A percentile compares a stretch with the other conserved stretches of the same genome.
phyloP scores from a whole-genome alignment of 345 rosid species.

The Citrus inodora region DNA sequence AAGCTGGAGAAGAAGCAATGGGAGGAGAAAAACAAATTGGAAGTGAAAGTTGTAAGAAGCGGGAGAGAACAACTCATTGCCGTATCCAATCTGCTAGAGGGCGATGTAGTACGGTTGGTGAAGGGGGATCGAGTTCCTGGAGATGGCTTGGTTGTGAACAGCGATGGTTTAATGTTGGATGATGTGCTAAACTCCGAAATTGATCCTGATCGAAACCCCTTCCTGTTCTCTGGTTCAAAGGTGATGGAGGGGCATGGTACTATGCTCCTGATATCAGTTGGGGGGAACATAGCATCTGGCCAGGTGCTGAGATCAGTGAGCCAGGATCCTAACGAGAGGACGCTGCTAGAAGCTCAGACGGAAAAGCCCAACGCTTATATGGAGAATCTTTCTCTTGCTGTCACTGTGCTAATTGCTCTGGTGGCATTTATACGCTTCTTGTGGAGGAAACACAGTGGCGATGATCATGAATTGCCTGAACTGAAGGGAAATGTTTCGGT shows the following conservation, averaged over 20 bases:
- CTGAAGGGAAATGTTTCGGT: constrained; percentile 16
- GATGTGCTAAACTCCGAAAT: constrained; percentile 3
- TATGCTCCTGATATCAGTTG: constrained; percentile 21
- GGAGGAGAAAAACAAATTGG: constrained; percentile 10
- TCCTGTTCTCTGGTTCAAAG: constrained; percentile 19
- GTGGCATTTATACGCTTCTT: constrained; percentile 7
- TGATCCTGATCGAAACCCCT: not conserved
- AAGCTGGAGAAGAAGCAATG: constrained; percentile 7
- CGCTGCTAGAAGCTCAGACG: constrained; percentile 16
- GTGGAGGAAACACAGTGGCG: not conserved
- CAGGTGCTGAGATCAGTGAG: not conserved
- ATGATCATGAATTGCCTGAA: constrained; percentile 13
- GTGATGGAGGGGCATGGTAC: constrained; percentile 14
- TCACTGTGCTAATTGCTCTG: constrained; percentile 13
- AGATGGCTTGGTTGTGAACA: constrained; percentile 23
- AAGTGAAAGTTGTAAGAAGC: constrained; percentile 17
- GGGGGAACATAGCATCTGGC: not conserved
- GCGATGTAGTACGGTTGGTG: constrained; percentile 16
- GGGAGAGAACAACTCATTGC: not conserved
- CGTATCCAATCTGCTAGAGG: constrained; percentile 9
- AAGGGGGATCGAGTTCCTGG: constrained; percentile 21
- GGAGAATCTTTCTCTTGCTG: constrained; percentile 12
- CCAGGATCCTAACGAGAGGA: not conserved
- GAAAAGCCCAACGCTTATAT: constrained; percentile 5
- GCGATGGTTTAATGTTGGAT: constrained; percentile 8